Evolutionary conservation across 208 protist species (phyloP).

Genomic region (Histomonas meleagridis): DNA sequence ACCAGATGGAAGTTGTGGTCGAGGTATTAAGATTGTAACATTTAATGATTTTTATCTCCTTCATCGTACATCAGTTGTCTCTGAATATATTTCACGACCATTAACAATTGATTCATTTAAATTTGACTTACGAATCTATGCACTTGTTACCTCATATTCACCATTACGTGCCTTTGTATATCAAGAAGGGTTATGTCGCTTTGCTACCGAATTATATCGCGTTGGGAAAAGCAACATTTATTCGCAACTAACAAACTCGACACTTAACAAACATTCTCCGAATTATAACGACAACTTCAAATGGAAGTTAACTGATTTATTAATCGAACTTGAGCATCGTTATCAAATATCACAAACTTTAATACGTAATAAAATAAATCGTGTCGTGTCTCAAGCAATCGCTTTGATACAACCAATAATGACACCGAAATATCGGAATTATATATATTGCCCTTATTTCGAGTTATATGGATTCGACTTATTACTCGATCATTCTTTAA

Average conservation of each 20-base stretch:
- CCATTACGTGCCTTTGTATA: constrained; percentile 47
- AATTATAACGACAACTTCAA: not conserved
- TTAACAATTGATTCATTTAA: constrained; percentile 45
- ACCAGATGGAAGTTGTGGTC: constrained; percentile 6
- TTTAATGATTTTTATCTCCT: constrained; percentile 4
- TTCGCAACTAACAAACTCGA: not conserved
- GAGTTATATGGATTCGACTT: constrained; percentile 43
- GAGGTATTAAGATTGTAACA: not conserved
- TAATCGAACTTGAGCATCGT: not conserved
- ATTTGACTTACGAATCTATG: constrained; percentile 49
- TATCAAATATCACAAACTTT: not conserved
- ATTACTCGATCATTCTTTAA: constrained; percentile 37
- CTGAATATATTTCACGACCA: constrained; percentile 45
- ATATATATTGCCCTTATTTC: not conserved
- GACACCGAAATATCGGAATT: not conserved
- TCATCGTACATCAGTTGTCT: constrained; percentile 19
- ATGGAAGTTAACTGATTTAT: not conserved
- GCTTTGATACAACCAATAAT: not conserved
- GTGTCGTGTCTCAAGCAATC: not conserved
- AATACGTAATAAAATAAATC: not conserved
- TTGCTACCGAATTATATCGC: constrained; percentile 41
- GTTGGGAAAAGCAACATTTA: not conserved
- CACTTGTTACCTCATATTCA: constrained; percentile 39
- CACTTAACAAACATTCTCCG: not conserved
- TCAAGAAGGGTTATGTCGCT: constrained; percentile 37